These are phyloP conservation scores for Rhizopus arrhizus DNA, from an alignment of 371 early-diverging fungal genomes.

Conservation along the genomic window DNA sequence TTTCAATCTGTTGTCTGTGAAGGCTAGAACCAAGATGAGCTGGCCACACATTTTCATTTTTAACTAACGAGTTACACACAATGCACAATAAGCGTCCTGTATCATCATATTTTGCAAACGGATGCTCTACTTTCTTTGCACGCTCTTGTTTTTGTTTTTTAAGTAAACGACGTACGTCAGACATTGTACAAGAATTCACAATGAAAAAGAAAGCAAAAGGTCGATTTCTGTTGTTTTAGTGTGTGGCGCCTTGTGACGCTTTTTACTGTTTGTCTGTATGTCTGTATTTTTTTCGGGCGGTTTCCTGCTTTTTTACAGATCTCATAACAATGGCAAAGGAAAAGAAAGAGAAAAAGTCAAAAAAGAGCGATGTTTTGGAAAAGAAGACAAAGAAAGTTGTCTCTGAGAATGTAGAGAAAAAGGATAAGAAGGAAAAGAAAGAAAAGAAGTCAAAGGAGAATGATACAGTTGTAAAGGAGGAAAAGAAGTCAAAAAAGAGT, in stretches of 20 bases:
- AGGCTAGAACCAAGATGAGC: slow-evolving; percentile 38
- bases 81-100: slow-evolving; percentile 38
- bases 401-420: too few relatives aligned
- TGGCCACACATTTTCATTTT: slow-evolving; percentile 41
- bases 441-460: too few relatives aligned
- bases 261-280: neutral
- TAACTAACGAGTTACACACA: slow-evolving; percentile 38
- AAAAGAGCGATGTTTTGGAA: too few relatives aligned
- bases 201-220: too few relatives aligned
- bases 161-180: slow-evolving; percentile 45
- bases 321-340: too few relatives aligned
- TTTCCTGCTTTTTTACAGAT: neutral
- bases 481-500: too few relatives aligned
- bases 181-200: slow-evolving; percentile 1
- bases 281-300: neutral
- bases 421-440: too few relatives aligned
- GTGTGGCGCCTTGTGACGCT: slow-evolving; percentile 1
- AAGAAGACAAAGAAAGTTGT: too few relatives aligned
- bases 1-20: slow-evolving; percentile 46
- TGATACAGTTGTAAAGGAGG: too few relatives aligned
- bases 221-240: neutral
- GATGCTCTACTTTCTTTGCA: slow-evolving; percentile 37
- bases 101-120: slow-evolving; percentile 52
- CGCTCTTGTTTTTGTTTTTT: slow-evolving; percentile 47
- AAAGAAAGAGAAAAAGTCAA: too few relatives aligned